Conservation (phyloP, 176 grass and related monocot genomes). For the Melocanna baccifera region DNA sequence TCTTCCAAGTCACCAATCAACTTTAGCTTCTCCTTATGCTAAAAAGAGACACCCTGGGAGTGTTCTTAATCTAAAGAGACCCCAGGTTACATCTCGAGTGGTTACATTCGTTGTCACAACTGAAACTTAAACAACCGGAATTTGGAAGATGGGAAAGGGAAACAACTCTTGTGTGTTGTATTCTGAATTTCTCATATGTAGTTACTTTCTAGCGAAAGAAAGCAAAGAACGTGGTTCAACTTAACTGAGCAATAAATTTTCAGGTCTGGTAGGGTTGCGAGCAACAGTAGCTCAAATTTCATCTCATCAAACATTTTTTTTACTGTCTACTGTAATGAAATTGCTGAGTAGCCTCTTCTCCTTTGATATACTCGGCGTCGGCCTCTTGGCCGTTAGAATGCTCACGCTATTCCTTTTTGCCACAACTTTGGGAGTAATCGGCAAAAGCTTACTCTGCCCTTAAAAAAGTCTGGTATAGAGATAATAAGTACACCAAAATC, state of each 20-base stretch:
- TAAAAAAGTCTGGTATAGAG: too few species aligned
- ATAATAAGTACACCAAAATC: too few species aligned
- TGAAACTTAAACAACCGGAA: not conserved
- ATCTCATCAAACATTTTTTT: not conserved
- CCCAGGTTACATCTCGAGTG: not conserved
- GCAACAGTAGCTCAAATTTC: not conserved
- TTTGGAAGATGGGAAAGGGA: not conserved
- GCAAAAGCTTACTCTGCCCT: too few species aligned
- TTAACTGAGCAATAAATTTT: not conserved
- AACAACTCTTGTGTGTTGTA: not conserved
- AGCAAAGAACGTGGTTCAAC: not conserved
- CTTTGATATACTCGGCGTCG: too few species aligned
- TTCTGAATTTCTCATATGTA: not conserved
- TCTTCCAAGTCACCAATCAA: not conserved
- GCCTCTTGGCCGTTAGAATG: not conserved
- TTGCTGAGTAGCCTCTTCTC: not conserved
- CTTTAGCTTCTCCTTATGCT: not conserved
- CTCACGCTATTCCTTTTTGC: not conserved
- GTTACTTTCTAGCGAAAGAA: not conserved
- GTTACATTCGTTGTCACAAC: constrained; percentile 44
- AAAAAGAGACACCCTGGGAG: not conserved
- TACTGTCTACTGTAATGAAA: not conserved
- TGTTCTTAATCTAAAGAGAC: not conserved
- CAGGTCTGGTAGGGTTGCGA: not conserved
- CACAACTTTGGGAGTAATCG: too few species aligned